These are phyloP conservation scores for Coemansia brasiliensis DNA, from an alignment of 192 early-diverging fungal species.

Conservation along the genomic window DNA sequence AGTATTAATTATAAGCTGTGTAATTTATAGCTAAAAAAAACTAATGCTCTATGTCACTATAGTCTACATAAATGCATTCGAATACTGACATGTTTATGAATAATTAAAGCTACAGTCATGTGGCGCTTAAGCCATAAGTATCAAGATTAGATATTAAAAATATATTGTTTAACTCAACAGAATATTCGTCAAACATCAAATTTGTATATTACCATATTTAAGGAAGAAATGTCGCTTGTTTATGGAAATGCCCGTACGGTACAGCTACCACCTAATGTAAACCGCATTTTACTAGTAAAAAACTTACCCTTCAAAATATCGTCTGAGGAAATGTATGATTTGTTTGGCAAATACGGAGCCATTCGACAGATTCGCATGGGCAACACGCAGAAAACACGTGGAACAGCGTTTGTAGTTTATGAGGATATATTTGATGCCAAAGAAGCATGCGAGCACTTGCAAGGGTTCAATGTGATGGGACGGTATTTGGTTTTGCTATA, in stretches of 20 bases:
- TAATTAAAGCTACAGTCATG: no score
- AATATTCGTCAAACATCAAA: no score
- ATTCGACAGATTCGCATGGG: constrained; percentile 92
- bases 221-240: constrained; percentile 41
- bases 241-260: constrained; percentile 56
- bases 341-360: constrained; percentile 96
- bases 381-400: constrained; percentile 80
- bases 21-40: no score
- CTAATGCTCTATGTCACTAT: no score
- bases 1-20: not conserved
- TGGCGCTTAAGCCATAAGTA: no score
- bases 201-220: no score
- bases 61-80: no score
- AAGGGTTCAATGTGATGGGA: constrained; percentile 94
- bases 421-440: constrained; percentile 99
- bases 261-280: constrained; percentile 90
- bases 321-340: constrained; percentile 93
- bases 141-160: no score
- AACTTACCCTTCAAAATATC: constrained; percentile 98
- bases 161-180: not conserved
- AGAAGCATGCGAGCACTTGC: constrained; percentile 91
- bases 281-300: constrained; percentile 88
- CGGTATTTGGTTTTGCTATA: constrained; percentile 95
- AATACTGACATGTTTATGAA: no score
- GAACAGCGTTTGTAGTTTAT: constrained; percentile 96